These are phyloP conservation scores for Cyanidioschyzon merolae DNA, from an alignment of 23 red algal species.

Conservation along the genomic window DNA sequence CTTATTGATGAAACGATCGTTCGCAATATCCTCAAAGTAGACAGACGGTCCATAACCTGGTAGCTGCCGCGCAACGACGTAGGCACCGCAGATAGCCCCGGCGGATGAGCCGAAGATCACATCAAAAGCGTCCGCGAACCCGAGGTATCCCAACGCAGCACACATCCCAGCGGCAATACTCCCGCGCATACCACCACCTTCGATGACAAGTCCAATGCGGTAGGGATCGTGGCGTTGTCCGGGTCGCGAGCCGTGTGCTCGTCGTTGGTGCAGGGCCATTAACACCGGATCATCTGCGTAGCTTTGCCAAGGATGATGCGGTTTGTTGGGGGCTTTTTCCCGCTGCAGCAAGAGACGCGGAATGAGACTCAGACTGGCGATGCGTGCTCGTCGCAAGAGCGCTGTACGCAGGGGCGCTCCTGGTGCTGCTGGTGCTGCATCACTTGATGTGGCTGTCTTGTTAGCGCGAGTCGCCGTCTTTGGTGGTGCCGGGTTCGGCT, in stretches of 20 bases:
- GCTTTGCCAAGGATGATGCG: not conserved
- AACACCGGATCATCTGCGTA: slow-evolving; percentile 36
- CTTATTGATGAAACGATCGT: slow-evolving; percentile 33
- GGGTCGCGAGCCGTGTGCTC: slow-evolving; percentile 22
- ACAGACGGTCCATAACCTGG: slow-evolving; percentile 49
- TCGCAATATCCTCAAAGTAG: slow-evolving; percentile 32
- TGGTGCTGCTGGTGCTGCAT: too few relatives aligned
- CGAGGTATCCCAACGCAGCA: slow-evolving; percentile 53
- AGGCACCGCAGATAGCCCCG: slow-evolving; percentile 63
- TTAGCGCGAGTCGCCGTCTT: too few relatives aligned
- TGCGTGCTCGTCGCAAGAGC: not conserved
- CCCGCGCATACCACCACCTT: slow-evolving; percentile 78
- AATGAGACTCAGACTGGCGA: not conserved
- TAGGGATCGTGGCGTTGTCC: slow-evolving; percentile 33
- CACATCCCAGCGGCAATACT: slow-evolving; percentile 51
- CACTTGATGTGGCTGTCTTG: too few relatives aligned
- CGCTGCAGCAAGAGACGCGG: not conserved
- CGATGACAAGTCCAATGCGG: slow-evolving; percentile 49
- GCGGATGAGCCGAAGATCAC: slow-evolving; percentile 66
- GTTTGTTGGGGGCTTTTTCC: not conserved
- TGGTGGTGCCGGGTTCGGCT: too few relatives aligned
- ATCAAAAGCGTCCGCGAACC: slow-evolving; percentile 48
- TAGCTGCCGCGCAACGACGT: slow-evolving; percentile 47
- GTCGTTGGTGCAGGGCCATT: slow-evolving; percentile 24
- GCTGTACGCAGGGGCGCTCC: too few relatives aligned